Evolutionary conservation across 805 yeast species (phyloP).

Genomic region (Diddensiella santjacobensis): DNA sequence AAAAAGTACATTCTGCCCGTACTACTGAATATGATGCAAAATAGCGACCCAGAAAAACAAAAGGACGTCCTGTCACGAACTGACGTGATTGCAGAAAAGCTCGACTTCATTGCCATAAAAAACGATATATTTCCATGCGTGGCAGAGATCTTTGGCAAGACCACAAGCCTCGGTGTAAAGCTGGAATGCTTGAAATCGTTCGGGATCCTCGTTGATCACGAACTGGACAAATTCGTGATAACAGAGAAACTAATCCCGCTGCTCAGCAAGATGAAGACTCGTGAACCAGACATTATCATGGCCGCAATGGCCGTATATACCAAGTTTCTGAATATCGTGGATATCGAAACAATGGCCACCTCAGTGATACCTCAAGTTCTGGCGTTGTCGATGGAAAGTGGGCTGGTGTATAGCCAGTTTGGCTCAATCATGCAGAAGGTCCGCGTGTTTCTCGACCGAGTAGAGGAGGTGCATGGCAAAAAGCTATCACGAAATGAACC

Average conservation of each 20-base stretch:
- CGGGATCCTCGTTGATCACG: slow-evolving; percentile 45
- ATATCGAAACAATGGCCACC: slow-evolving; percentile 50
- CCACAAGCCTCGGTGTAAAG: slow-evolving; percentile 79
- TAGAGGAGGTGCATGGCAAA: slow-evolving; percentile 43
- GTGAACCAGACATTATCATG: slow-evolving; percentile 62
- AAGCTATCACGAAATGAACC: slow-evolving; percentile 26
- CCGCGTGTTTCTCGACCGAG: slow-evolving; percentile 39
- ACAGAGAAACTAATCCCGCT: slow-evolving; percentile 80
- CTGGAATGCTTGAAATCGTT: slow-evolving; percentile 61
- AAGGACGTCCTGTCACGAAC: slow-evolving; percentile 48
- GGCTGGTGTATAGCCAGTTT: slow-evolving; percentile 43
- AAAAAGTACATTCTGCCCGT: slow-evolving; percentile 45
- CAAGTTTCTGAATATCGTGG: slow-evolving; percentile 36
- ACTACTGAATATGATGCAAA: slow-evolving; percentile 35
- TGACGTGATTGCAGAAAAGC: slow-evolving; percentile 40
- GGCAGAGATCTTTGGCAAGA: slow-evolving; percentile 71
- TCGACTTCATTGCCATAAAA: slow-evolving; percentile 69
- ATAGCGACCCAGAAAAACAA: slow-evolving; percentile 42
- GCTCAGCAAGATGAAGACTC: slow-evolving; percentile 66
- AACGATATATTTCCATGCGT: slow-evolving; percentile 71
- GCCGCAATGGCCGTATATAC: slow-evolving; percentile 45
- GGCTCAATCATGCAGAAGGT: slow-evolving; percentile 38
- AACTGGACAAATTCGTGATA: slow-evolving; percentile 64
- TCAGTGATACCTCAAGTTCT: slow-evolving; percentile 52
- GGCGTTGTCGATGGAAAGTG: slow-evolving; percentile 45